A percentile compares a stretch with the other conserved stretches of the same genome.
These are phyloP conservation scores for Globisporangium polare DNA, from an alignment of 352 stramenopile genomes.

Conservation along the genomic window DNA sequence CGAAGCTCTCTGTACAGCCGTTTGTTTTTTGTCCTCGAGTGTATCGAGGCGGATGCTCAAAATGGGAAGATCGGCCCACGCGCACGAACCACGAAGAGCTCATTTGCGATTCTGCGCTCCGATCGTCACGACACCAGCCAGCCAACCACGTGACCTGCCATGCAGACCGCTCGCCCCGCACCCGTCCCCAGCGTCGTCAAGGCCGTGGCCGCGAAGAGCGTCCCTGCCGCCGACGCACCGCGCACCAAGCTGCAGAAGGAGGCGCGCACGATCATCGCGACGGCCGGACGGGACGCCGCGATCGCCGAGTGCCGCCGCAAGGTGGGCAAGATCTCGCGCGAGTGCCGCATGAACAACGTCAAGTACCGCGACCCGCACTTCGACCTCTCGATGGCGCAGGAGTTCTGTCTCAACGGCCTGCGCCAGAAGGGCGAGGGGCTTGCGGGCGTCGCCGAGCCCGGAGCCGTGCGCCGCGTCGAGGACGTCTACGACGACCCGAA, in stretches of 20 bases:
- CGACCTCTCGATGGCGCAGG: constrained; percentile 18
- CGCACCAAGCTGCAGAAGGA: constrained; percentile 18
- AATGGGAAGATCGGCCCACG: not conserved
- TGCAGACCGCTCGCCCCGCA: constrained; percentile 9
- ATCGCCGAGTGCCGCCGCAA: constrained; percentile 33
- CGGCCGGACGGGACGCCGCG: constrained; percentile 22
- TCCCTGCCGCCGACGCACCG: not conserved
- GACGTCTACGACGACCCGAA: constrained; percentile 35
- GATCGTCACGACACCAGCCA: not conserved
- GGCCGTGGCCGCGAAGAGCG: not conserved
- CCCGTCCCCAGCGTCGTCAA: constrained; percentile 11
- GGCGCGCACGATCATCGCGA: constrained; percentile 26
- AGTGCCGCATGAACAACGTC: constrained; percentile 38
- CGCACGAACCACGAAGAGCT: not conserved
- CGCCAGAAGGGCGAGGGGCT: constrained; percentile 14
- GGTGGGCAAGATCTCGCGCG: constrained; percentile 34
- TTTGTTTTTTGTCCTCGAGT: not conserved
- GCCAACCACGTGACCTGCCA: not conserved
- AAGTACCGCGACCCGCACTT: constrained; percentile 48
- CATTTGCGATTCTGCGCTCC: not conserved
- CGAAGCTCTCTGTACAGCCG: not conserved
- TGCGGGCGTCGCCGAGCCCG: constrained; percentile 15
- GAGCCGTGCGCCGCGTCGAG: constrained; percentile 24
- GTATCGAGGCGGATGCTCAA: not conserved
- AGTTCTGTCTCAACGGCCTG: constrained; percentile 29